Evolutionary conservation across 208 protist species (phyloP).

Genomic region (Leishmania guyanensis): DNA sequence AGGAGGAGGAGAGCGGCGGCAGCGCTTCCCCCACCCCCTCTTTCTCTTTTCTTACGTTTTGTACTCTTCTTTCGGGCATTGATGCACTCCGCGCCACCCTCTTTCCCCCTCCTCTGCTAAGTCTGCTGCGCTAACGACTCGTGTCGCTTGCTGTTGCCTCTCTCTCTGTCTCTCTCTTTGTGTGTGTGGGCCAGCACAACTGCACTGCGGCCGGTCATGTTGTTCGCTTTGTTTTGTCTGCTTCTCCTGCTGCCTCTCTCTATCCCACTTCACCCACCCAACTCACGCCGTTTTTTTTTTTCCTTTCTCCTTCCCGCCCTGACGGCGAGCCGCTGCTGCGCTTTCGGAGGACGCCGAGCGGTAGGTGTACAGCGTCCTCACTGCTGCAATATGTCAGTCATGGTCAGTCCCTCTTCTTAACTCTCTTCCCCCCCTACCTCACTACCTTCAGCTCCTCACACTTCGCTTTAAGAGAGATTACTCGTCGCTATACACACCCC

Average conservation of each 20-base stretch:
- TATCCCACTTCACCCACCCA: neutral
- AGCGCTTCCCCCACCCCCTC: too few species aligned
- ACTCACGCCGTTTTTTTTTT: too few species aligned
- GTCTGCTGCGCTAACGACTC: neutral
- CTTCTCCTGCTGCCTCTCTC: neutral
- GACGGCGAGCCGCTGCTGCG: neutral
- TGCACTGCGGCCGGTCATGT: neutral
- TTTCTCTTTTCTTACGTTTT: neutral
- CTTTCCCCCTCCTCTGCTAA: neutral
- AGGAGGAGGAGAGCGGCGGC: neutral
- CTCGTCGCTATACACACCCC: neutral
- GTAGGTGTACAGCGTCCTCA: neutral
- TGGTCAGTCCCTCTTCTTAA: neutral
- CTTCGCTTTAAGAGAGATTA: neutral
- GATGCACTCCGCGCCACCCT: neutral
- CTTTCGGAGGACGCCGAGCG: neutral
- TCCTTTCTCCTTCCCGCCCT: neutral
- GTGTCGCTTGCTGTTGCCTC: neutral
- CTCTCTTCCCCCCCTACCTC: neutral
- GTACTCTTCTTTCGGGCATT: neutral
- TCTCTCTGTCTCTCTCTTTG: neutral
- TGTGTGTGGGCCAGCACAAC: neutral
- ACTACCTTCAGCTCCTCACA: neutral
- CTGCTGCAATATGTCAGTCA: neutral
- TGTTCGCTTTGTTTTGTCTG: neutral